Evolutionary conservation across 176 grass and related monocot species (phyloP).

Genomic region (Carex pumila): DNA sequence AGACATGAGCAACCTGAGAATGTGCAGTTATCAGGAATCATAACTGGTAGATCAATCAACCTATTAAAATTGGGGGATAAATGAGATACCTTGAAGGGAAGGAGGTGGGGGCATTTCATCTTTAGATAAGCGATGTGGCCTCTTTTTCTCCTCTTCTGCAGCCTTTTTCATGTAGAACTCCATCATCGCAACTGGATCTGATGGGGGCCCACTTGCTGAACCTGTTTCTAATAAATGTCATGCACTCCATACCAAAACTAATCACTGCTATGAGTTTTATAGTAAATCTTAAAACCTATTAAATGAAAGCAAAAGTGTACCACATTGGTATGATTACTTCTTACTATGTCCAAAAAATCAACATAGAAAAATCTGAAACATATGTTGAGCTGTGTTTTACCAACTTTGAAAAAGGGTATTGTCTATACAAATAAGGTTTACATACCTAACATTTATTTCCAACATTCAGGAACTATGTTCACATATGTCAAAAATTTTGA

Average conservation of each 20-base stretch:
- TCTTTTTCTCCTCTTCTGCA: conserved; percentile 77
- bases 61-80: background rate
- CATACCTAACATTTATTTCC: background rate
- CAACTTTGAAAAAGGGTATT: background rate
- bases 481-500: background rate
- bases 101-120: conserved; percentile 98
- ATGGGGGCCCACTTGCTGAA: conserved; percentile 22
- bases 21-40: background rate
- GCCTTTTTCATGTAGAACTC: conserved; percentile 96
- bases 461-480: background rate
- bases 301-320: background rate
- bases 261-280: background rate
- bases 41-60: background rate
- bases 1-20: background rate
- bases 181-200: conserved; percentile 88
- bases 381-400: background rate
- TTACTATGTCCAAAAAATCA: background rate
- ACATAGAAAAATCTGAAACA: background rate
- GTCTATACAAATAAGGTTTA: background rate
- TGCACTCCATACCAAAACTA: background rate
- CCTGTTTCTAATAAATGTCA: conserved; percentile 26
- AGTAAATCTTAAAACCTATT: background rate
- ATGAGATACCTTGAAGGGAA: conserved; percentile 67
- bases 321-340: background rate
- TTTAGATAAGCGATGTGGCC: conserved; percentile 60